A percentile compares a stretch with the other conserved stretches of the same genome.
phyloP scores from a whole-genome alignment of 2,329 filamentous ascomycete species.

The Nemania serpens region DNA sequence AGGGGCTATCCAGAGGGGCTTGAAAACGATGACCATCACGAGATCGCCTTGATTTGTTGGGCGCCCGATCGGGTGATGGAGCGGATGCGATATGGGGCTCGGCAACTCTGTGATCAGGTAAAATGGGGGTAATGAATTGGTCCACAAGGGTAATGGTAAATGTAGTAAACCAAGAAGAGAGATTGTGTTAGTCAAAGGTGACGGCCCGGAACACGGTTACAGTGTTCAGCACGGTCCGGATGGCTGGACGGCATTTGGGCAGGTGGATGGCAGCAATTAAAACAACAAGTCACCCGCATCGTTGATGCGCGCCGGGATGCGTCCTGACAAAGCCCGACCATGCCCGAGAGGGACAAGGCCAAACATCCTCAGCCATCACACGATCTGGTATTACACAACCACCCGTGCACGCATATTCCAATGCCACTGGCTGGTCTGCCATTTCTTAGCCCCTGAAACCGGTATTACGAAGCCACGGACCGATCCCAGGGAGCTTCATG shows the following conservation, averaged over 20 bases:
- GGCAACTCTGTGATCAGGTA: slow-evolving; percentile 41
- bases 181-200: slow-evolving; percentile 30
- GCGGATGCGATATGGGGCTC: slow-evolving; percentile 32
- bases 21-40: slow-evolving; percentile 36
- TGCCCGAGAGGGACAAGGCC: slow-evolving; percentile 26
- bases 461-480: slow-evolving; percentile 3
- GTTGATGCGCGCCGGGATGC: slow-evolving; percentile 20
- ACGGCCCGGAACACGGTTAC: slow-evolving; percentile 22
- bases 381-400: slow-evolving; percentile 31
- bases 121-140: slow-evolving; percentile 39
- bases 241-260: slow-evolving; percentile 18
- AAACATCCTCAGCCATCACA: slow-evolving; percentile 25
- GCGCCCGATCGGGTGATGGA: slow-evolving; percentile 39
- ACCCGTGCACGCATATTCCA: slow-evolving; percentile 15
- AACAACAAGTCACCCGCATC: slow-evolving; percentile 23
- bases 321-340: slow-evolving; percentile 20
- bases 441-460: slow-evolving; percentile 11
- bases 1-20: slow-evolving; percentile 3
- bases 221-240: slow-evolving; percentile 25
- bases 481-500: not conserved
- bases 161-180: slow-evolving; percentile 31
- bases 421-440: slow-evolving; percentile 24
- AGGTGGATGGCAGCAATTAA: slow-evolving; percentile 21
- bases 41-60: slow-evolving; percentile 33
- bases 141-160: slow-evolving; percentile 35